Percentiles rank a stretch among this genome's conserved stretches.
phyloP scores from a whole-genome alignment of 306 rosid genomes.

The Vachellia pachyceras region DNA sequence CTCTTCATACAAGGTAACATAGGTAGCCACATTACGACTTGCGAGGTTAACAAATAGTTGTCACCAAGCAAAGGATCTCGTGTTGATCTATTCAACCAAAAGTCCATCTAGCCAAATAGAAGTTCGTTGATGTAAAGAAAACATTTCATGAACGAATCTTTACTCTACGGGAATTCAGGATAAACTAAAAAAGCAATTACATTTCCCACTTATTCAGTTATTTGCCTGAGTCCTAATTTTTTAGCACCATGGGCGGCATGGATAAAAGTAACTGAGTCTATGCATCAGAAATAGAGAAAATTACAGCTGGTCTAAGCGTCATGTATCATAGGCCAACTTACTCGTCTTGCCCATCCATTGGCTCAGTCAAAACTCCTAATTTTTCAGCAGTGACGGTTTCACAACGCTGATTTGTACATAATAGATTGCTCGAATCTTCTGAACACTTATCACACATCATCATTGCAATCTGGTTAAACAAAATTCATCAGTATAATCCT shows the following conservation, averaged over 20 bases:
- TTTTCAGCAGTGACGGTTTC: slow-evolving; percentile 58
- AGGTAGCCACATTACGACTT: not conserved
- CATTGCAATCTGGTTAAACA: slow-evolving; percentile 83
- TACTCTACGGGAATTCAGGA: slow-evolving; percentile 28
- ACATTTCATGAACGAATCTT: not conserved
- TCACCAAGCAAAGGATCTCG: not conserved
- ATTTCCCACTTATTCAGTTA: slow-evolving; percentile 41
- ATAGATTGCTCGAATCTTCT: slow-evolving; percentile 61
- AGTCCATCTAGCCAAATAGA: not conserved
- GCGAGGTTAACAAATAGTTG: not conserved
- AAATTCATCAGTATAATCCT: slow-evolving; percentile 51
- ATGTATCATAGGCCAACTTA: slow-evolving; percentile 46
- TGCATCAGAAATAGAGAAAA: slow-evolving; percentile 36
- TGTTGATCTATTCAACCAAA: not conserved
- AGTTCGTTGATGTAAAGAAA: not conserved
- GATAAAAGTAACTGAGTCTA: slow-evolving; percentile 34
- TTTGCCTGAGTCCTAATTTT: slow-evolving; percentile 13
- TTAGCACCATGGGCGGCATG: slow-evolving; percentile 21
- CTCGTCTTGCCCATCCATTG: slow-evolving; percentile 54
- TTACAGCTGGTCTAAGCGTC: slow-evolving; percentile 34
- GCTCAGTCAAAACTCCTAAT: slow-evolving; percentile 51
- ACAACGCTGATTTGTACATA: slow-evolving; percentile 56
- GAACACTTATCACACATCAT: slow-evolving; percentile 84
- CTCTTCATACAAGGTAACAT: not conserved
- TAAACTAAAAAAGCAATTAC: slow-evolving; percentile 19